These are phyloP conservation scores for Lepidium aucheri DNA, from an alignment of 345 rosid genomes.

Conservation along the genomic window DNA sequence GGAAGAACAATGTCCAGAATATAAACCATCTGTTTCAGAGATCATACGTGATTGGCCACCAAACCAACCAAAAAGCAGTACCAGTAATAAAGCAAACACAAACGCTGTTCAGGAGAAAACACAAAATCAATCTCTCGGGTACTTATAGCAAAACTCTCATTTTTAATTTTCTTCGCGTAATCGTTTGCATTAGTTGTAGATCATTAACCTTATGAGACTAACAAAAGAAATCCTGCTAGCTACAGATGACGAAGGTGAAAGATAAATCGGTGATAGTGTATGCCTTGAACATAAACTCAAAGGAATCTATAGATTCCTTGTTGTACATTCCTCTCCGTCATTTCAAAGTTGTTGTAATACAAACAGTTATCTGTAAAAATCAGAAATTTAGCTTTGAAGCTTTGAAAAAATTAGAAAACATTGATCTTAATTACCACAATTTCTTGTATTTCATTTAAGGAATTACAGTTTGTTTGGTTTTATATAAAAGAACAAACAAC, in stretches of 20 bases:
- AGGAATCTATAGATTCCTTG: neutral
- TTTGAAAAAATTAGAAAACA: neutral
- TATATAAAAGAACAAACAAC: neutral
- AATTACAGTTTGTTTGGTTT: neutral
- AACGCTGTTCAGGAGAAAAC: neutral
- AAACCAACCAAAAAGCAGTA: constrained; percentile 1
- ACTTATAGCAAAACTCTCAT: neutral
- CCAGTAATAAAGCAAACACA: constrained; percentile 2
- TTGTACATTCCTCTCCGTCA: constrained; percentile 13
- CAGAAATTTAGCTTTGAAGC: neutral
- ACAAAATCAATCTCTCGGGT: constrained; percentile 9
- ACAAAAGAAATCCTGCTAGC: neutral
- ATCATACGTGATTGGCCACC: constrained; percentile 31
- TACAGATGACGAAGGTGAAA: constrained; percentile 7
- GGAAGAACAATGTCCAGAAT: constrained; percentile 2
- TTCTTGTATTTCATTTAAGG: neutral
- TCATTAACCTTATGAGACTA: neutral
- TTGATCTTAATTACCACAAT: neutral
- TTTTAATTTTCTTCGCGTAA: neutral
- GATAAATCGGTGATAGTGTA: neutral
- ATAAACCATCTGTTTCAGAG: constrained; percentile 24
- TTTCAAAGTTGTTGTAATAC: neutral
- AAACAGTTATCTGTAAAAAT: neutral
- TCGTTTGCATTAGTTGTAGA: neutral
- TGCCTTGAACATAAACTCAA: neutral